Evolutionary conservation across 2,329 filamentous ascomycete genomes (phyloP).

Genomic region (Arthrocladium fulminans): DNA sequence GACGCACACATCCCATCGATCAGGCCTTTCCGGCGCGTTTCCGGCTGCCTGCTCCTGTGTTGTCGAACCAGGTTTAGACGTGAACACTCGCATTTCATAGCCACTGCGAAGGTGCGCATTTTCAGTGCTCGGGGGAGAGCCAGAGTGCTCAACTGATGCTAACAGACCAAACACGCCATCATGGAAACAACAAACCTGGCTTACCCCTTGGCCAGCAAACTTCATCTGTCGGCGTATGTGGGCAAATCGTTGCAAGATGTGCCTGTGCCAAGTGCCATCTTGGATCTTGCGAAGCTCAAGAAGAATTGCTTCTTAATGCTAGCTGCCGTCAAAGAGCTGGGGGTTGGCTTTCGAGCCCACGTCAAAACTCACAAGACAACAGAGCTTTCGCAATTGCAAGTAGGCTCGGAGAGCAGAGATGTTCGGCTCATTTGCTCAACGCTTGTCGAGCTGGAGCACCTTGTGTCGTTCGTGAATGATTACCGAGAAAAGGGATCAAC

Average conservation of each 20-base stretch:
- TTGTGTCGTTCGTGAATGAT: constrained; percentile 52
- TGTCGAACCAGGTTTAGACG: too few relatives aligned
- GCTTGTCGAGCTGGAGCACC: constrained; percentile 60
- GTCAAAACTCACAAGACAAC: constrained; percentile 77
- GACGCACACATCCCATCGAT: too few relatives aligned
- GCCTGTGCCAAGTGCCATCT: constrained; percentile 56
- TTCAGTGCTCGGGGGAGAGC: not conserved
- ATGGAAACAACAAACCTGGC: not conserved
- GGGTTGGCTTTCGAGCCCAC: constrained; percentile 63
- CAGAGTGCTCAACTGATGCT: not conserved
- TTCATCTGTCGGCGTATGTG: constrained; percentile 37
- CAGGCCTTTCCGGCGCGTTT: too few relatives aligned
- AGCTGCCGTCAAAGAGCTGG: constrained; percentile 48
- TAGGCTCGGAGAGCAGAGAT: constrained; percentile 48
- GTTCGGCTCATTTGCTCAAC: constrained; percentile 64
- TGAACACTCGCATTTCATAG: too few relatives aligned
- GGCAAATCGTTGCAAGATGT: constrained; percentile 53
- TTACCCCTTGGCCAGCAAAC: constrained; percentile 17
- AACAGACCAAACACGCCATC: not conserved
- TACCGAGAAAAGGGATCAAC: constrained; percentile 46
- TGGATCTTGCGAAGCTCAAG: constrained; percentile 58
- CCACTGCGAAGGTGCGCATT: too few relatives aligned
- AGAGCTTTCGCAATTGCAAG: constrained; percentile 59
- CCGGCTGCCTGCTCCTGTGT: too few relatives aligned
- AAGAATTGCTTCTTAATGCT: constrained; percentile 66